phyloP scores from a whole-genome alignment of 129 eudicot species.

The Saposhnikovia divaricata region DNA sequence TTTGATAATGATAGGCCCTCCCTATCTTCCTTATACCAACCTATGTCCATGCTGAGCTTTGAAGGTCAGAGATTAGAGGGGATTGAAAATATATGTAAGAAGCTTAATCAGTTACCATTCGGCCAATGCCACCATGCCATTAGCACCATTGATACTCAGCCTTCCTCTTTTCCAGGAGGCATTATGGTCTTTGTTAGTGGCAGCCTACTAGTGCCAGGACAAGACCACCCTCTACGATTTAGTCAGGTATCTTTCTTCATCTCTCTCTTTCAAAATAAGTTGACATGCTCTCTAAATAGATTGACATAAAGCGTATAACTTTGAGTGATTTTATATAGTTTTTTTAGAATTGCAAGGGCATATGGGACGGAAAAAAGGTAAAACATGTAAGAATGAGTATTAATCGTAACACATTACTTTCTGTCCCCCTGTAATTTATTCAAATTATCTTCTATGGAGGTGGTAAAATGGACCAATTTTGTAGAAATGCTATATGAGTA shows the following conservation, averaged over 20 bases:
- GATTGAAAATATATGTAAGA: slow-evolving; percentile 37
- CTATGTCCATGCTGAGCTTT: slow-evolving; percentile 62
- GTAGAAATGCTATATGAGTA: background rate
- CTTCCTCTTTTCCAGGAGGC: slow-evolving; percentile 57
- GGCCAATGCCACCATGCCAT: slow-evolving; percentile 65
- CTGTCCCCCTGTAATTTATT: background rate
- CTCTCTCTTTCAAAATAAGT: background rate
- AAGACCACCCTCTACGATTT: slow-evolving; percentile 65
- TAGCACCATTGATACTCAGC: slow-evolving; percentile 77
- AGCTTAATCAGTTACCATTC: slow-evolving; percentile 53
- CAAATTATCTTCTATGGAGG: background rate
- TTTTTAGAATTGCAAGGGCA: background rate
- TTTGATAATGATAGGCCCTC: slow-evolving; percentile 60
- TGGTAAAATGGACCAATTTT: background rate
- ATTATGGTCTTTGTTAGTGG: slow-evolving; percentile 81
- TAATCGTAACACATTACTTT: background rate
- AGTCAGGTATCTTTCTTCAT: slow-evolving; percentile 52
- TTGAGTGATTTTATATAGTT: background rate
- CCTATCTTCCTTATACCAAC: slow-evolving; percentile 57
- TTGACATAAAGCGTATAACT: background rate
- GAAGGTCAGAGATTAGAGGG: slow-evolving; percentile 72
- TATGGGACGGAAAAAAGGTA: background rate
- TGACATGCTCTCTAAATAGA: background rate
- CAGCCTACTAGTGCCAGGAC: slow-evolving; percentile 57
- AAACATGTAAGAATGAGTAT: background rate